Conservation (phyloP, 1,139 yeast species). For the Geotrichum australiense region DNA sequence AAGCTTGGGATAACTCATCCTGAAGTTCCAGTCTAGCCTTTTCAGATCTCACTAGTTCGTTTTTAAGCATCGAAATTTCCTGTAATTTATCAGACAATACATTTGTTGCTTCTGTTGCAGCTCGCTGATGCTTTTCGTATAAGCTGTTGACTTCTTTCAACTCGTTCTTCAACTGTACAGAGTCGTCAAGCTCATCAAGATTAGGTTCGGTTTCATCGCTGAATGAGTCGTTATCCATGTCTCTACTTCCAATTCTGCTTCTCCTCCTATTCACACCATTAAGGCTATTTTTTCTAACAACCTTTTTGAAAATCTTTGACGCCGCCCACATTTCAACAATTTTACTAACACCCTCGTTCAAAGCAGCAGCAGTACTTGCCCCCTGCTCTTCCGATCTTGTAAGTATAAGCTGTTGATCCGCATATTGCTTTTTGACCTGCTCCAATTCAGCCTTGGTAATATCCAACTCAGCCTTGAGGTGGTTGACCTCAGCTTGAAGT, state of each 20-base stretch:
- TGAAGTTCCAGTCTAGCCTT: slow-evolving; percentile 16
- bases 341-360: slow-evolving; percentile 25
- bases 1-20: slow-evolving; percentile 4
- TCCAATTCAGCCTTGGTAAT: slow-evolving; percentile 20
- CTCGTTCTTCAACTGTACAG: slow-evolving; percentile 22
- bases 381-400: slow-evolving; percentile 5
- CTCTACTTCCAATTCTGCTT: slow-evolving; percentile 15
- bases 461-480: slow-evolving; percentile 22
- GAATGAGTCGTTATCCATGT: neutral
- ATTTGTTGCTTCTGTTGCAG: slow-evolving; percentile 27
- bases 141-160: slow-evolving; percentile 24
- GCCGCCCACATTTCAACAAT: slow-evolving; percentile 29
- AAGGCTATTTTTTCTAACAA: slow-evolving; percentile 2
- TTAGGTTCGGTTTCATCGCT: slow-evolving; percentile 9
- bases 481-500: slow-evolving; percentile 21
- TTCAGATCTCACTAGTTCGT: slow-evolving; percentile 21
- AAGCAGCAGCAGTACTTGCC: slow-evolving; percentile 22
- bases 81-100: slow-evolving; percentile 25
- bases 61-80: slow-evolving; percentile 27
- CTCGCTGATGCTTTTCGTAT: slow-evolving; percentile 30
- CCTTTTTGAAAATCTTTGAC: slow-evolving; percentile 21
- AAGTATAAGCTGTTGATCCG: slow-evolving; percentile 4
- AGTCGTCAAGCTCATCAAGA: slow-evolving; percentile 20
- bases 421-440: slow-evolving; percentile 17
- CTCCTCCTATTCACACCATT: slow-evolving; percentile 10